Evolutionary conservation across 2,329 filamentous ascomycete species (phyloP).

Genomic region (Fusarium illudens): DNA sequence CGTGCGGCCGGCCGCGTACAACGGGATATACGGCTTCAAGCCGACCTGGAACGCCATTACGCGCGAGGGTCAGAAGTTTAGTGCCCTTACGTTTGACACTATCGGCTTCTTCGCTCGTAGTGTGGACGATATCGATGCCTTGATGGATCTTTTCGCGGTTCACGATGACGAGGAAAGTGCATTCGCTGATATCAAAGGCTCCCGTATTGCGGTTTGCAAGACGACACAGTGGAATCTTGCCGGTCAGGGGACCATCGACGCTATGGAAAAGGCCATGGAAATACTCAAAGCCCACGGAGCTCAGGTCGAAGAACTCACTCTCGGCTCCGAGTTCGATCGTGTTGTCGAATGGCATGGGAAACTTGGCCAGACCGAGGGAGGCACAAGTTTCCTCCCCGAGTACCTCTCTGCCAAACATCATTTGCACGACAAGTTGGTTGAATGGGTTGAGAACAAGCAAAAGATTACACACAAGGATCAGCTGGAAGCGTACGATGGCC

Average conservation of each 20-base stretch:
- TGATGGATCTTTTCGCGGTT: constrained; percentile 63
- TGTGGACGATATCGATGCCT: constrained; percentile 64
- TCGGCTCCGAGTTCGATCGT: constrained; percentile 59
- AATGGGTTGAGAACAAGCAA: constrained; percentile 59
- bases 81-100: constrained; percentile 68
- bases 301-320: constrained; percentile 62
- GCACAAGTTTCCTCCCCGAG: constrained; percentile 62
- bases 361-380: constrained; percentile 61
- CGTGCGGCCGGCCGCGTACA: constrained; percentile 71
- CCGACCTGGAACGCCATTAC: constrained; percentile 72
- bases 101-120: constrained; percentile 67
- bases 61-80: constrained; percentile 68
- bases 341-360: constrained; percentile 62
- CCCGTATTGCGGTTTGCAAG: constrained; percentile 63
- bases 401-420: constrained; percentile 58
- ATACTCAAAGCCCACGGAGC: constrained; percentile 59
- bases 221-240: constrained; percentile 62
- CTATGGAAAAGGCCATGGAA: constrained; percentile 51
- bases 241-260: constrained; percentile 53
- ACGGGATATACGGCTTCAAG: constrained; percentile 71
- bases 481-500: constrained; percentile 61
- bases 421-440: constrained; percentile 55
- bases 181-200: constrained; percentile 51
- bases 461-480: constrained; percentile 56
- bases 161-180: constrained; percentile 55